Conservation (phyloP, 164 flowering plant genomes). For the Liquidambar formosana region DNA sequence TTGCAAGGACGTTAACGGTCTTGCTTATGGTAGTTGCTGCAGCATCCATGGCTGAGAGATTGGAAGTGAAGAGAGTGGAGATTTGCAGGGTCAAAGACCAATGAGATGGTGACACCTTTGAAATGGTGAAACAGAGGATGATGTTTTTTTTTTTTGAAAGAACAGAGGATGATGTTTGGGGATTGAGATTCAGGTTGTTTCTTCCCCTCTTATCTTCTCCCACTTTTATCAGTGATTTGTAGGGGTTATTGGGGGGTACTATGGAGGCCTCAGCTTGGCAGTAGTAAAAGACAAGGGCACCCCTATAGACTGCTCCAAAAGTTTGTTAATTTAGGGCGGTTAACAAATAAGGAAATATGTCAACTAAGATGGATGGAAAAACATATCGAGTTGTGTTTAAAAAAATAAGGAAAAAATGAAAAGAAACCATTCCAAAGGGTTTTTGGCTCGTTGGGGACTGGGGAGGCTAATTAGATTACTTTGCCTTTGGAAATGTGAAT, state of each 20-base stretch:
- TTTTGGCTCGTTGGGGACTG: too few species aligned
- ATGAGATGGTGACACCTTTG: neutral
- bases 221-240: neutral
- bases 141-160: too few species aligned
- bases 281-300: neutral
- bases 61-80: neutral
- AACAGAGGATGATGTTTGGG: too few species aligned
- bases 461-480: too few species aligned
- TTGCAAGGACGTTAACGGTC: conserved; percentile 20
- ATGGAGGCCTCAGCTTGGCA: neutral
- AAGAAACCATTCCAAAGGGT: too few species aligned
- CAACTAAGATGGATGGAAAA: too few species aligned
- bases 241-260: neutral
- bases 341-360: too few species aligned
- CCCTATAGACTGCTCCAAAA: neutral
- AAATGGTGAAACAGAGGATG: neutral
- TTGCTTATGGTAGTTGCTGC: neutral
- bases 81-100: neutral
- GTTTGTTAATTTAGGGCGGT: neutral
- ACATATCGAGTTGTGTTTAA: too few species aligned
- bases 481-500: too few species aligned
- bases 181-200: neutral
- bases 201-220: neutral
- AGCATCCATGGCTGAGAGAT: conserved; percentile 23
- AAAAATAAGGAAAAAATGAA: too few species aligned